A percentile compares a stretch with the other conserved stretches of the same genome.
phyloP scores from a whole-genome alignment of 2,329 filamentous ascomycete genomes.

The Exophiala calicioides region DNA sequence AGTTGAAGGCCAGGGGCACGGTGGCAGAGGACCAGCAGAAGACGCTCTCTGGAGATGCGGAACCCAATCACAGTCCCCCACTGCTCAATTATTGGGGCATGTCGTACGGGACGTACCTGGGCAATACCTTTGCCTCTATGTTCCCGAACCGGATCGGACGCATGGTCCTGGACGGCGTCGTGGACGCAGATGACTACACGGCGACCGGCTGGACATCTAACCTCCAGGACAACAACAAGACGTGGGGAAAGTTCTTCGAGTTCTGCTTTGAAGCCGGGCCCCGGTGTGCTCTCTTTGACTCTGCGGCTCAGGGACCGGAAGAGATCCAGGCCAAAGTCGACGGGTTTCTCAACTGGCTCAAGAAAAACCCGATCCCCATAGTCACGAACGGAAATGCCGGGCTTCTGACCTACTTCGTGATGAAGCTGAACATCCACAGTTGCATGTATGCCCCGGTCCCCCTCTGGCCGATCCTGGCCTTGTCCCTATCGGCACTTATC shows the following conservation, averaged over 20 bases:
- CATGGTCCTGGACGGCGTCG: conserved; percentile 47
- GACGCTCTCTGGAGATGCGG: not conserved
- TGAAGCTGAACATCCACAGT: conserved; percentile 45
- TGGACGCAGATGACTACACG: conserved; percentile 51
- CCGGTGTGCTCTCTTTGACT: conserved; percentile 47
- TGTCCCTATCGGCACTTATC: conserved; percentile 40
- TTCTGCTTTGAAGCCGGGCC: conserved; percentile 55
- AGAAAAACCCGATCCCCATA: conserved; percentile 31
- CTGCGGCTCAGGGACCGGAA: conserved; percentile 1
- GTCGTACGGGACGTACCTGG: conserved; percentile 52
- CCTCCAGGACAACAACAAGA: conserved; percentile 56
- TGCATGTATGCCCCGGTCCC: conserved; percentile 22
- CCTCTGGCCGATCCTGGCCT: conserved; percentile 41
- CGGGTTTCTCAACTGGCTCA: conserved; percentile 18
- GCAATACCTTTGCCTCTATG: conserved; percentile 48
- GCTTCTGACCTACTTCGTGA: conserved; percentile 53
- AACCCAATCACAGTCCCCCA: conserved; percentile 5
- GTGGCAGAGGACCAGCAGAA: conserved; percentile 4
- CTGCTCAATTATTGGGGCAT: conserved; percentile 53
- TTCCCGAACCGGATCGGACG: conserved; percentile 44
- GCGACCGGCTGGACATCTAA: conserved; percentile 50
- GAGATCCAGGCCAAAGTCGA: conserved; percentile 25
- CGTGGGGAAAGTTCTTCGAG: conserved; percentile 55
- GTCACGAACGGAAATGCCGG: conserved; percentile 40
- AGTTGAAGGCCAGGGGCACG: not conserved